A percentile compares a stretch with the other conserved stretches of the same genome.
Conservation (phyloP, 371 early-diverging fungal genomes). For the Mucor plumbeus region DNA sequence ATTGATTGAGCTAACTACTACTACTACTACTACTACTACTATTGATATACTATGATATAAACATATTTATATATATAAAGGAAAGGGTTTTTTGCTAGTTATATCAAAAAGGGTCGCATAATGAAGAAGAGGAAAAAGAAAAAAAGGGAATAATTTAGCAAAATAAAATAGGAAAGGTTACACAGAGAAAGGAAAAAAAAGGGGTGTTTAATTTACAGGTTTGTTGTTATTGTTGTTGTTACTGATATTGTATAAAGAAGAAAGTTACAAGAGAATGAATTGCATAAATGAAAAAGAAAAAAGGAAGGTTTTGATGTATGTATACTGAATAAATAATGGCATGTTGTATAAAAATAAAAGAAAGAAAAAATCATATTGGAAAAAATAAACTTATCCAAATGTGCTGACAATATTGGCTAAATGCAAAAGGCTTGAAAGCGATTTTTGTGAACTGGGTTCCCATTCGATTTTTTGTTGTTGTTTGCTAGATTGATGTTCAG, state of each 20-base stretch:
- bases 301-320: background rate
- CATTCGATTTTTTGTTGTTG: conserved; percentile 4
- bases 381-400: conserved; percentile 35
- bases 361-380: background rate
- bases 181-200: conserved; percentile 1
- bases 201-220: conserved; percentile 16
- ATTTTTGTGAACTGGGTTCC: conserved; percentile 19
- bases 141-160: background rate
- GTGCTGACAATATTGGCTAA: conserved; percentile 47
- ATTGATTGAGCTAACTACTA: background rate
- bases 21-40: conserved; percentile 8
- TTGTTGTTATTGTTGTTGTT: conserved; percentile 13
- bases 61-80: conserved; percentile 4
- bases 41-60: conserved; percentile 2
- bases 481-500: conserved; percentile 4
- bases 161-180: background rate
- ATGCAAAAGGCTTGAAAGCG: conserved; percentile 31
- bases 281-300: background rate
- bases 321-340: background rate
- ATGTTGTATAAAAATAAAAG: background rate
- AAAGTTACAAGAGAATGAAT: conserved; percentile 5
- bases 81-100: background rate
- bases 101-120: background rate
- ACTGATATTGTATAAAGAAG: background rate
- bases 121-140: background rate